These are phyloP conservation scores for Balamuthia mandrillaris DNA, from an alignment of 208 protist genomes.

Conservation along the genomic window DNA sequence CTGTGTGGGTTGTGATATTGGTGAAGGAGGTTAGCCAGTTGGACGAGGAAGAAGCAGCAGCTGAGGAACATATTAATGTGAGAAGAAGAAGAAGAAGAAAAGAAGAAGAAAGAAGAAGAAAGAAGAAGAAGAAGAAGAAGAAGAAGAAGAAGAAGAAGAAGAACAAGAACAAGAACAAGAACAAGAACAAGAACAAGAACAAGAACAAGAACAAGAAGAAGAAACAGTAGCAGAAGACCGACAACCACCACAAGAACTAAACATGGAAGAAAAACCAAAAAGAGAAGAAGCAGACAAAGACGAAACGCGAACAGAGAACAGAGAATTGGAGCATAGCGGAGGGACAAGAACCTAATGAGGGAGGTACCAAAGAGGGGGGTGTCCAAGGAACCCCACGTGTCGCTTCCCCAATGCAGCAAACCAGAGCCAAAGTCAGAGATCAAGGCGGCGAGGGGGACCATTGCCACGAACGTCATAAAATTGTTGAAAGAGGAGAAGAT, in stretches of 20 bases:
- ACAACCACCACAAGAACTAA: no score
- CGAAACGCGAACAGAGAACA: not conserved
- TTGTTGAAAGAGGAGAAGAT: not conserved
- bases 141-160: no score
- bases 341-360: not conserved
- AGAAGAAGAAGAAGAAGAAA: not conserved
- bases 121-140: no score
- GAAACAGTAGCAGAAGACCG: no score
- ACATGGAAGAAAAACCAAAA: no score
- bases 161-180: no score
- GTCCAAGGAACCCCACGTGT: slow-evolving; percentile 85
- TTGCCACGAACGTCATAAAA: slow-evolving; percentile 31
- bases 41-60: not conserved
- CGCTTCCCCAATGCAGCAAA: slow-evolving; percentile 82
- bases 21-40: slow-evolving; percentile 76
- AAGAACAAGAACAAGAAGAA: no score
- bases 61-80: not conserved
- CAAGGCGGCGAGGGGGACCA: slow-evolving; percentile 72
- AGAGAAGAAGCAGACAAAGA: no score
- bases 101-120: not conserved
- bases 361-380: slow-evolving; percentile 74
- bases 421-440: slow-evolving; percentile 82
- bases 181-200: no score
- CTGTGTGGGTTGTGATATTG: no score
- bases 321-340: not conserved